These are phyloP conservation scores for Chrysoporthe cubensis DNA, from an alignment of 2,329 filamentous ascomycete species.

Conservation along the genomic window DNA sequence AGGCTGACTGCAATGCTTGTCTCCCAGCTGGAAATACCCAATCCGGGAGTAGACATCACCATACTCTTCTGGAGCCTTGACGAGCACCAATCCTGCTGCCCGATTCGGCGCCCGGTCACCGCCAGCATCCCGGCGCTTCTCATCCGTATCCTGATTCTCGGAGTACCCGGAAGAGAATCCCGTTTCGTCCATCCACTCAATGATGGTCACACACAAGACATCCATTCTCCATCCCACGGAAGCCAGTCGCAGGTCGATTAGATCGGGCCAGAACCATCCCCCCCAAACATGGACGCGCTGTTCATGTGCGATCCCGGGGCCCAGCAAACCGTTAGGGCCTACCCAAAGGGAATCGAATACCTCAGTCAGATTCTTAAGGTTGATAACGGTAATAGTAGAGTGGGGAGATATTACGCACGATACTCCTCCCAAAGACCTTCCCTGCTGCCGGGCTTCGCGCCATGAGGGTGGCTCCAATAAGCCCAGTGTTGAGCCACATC, in stretches of 20 bases:
- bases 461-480: not conserved
- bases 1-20: too few species aligned
- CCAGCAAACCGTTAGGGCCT: too few species aligned
- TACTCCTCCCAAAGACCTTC: too few species aligned
- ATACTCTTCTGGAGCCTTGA: not conserved
- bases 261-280: not conserved
- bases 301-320: too few species aligned
- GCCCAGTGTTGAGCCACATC: not conserved
- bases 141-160: not conserved
- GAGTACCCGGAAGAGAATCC: not conserved
- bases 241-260: not conserved
- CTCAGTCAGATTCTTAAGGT: too few species aligned
- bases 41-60: not conserved
- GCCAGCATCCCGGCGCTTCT: not conserved
- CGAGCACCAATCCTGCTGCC: not conserved
- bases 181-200: not conserved
- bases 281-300: too few species aligned
- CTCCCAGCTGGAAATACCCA: not conserved
- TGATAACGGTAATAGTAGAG: too few species aligned
- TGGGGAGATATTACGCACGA: too few species aligned
- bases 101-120: not conserved
- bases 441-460: too few species aligned
- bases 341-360: too few species aligned
- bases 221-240: not conserved
- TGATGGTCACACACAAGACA: not conserved